phyloP scores from a whole-genome alignment of 2,329 filamentous ascomycete species.

The Colletotrichum australisinense region DNA sequence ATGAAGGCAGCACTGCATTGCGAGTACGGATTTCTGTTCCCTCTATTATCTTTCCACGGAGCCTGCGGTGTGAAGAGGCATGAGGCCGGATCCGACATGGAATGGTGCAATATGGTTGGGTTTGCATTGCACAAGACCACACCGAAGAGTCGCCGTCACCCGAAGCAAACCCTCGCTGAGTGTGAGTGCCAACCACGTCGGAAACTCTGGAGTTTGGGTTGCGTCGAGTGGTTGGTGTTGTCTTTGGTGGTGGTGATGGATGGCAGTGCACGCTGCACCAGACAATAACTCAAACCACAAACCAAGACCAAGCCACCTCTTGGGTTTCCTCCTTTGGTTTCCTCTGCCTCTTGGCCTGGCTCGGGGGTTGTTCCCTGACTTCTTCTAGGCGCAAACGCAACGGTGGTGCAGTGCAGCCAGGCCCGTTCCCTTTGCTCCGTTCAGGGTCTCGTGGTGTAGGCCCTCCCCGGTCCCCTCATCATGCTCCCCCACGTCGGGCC shows the following conservation, averaged over 20 bases:
- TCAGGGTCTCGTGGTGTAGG: neutral
- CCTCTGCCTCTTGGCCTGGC: neutral
- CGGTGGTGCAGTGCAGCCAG: neutral
- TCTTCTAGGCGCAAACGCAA: neutral
- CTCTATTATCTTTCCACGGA: neutral
- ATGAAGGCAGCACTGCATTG: neutral
- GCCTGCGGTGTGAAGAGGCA: neutral
- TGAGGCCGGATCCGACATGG: neutral
- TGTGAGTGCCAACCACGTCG: neutral
- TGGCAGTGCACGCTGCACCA: neutral
- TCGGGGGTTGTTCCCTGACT: neutral
- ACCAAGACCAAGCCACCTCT: neutral
- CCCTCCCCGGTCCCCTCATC: neutral
- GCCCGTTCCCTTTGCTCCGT: neutral
- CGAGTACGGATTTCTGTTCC: neutral
- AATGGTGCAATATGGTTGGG: neutral
- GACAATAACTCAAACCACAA: neutral
- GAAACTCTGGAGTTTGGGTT: neutral
- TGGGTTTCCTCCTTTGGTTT: neutral
- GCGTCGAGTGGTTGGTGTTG: neutral
- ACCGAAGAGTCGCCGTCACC: neutral
- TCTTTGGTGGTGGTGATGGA: neutral
- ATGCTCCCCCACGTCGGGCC: conserved; percentile 27
- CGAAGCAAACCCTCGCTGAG: neutral
- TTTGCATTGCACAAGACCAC: neutral